Evolutionary conservation across 2,329 filamentous ascomycete species (phyloP).

Genomic region (Fusarium scirpi): DNA sequence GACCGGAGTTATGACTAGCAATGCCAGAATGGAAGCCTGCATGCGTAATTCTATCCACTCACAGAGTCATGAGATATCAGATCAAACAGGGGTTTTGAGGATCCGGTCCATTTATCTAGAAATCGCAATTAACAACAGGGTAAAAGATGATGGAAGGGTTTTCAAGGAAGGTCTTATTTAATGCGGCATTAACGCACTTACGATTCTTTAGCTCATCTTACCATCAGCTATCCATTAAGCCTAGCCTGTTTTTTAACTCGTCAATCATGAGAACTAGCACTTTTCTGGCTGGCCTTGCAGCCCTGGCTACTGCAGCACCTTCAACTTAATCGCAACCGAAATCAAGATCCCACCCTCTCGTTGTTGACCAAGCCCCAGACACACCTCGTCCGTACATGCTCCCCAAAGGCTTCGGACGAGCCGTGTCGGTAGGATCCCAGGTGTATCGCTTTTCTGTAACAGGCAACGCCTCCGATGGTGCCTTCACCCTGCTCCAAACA

Average conservation of each 20-base stretch:
- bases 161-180: background rate
- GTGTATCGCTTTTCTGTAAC: conserved; percentile 2
- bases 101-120: background rate
- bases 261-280: background rate
- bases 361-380: conserved; percentile 1
- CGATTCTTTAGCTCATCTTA: background rate
- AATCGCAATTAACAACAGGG: background rate
- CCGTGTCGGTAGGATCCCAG: background rate
- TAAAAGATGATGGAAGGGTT: background rate
- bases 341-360: background rate
- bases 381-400: background rate
- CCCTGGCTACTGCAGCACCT: background rate
- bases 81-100: background rate
- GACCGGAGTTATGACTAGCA: background rate
- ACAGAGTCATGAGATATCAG: background rate
- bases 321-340: background rate
- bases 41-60: background rate
- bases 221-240: background rate
- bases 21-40: background rate
- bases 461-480: conserved; percentile 1
- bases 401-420: background rate
- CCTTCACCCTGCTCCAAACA: conserved; percentile 3
- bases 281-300: background rate
- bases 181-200: background rate
- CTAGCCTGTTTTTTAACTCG: background rate